A percentile compares a stretch with the other conserved stretches of the same genome.
Evolutionary conservation across 2,329 filamentous ascomycete species (phyloP).

Genomic region (Aspergillus ochraceus): DNA sequence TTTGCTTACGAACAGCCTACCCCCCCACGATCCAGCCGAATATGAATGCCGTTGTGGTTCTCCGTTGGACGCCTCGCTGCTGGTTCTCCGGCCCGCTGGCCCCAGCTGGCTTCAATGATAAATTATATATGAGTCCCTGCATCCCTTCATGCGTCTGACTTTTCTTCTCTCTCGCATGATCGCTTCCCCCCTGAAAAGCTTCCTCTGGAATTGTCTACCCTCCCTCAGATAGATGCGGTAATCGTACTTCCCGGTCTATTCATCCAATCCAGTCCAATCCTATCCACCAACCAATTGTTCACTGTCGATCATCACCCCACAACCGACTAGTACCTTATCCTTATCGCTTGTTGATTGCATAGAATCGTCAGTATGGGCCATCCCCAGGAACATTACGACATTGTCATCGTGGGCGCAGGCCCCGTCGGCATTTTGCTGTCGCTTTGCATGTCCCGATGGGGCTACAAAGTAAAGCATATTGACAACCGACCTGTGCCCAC

Average conservation of each 20-base stretch:
- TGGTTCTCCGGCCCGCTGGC: constrained; percentile 18
- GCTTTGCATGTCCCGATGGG: constrained; percentile 85
- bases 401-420: constrained; percentile 84
- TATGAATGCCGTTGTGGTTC: constrained; percentile 37
- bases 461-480: constrained; percentile 92
- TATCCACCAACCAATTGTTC: not conserved
- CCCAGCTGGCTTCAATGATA: constrained; percentile 11
- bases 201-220: not conserved
- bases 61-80: constrained; percentile 22
- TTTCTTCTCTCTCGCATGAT: not conserved
- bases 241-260: not conserved
- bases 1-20: constrained; percentile 9
- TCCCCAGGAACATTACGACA: constrained; percentile 57
- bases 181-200: not conserved
- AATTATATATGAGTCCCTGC: constrained; percentile 30
- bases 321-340: not conserved
- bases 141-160: constrained; percentile 11
- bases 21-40: constrained; percentile 30
- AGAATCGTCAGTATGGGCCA: constrained; percentile 25
- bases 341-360: not conserved
- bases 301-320: constrained; percentile 2
- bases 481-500: constrained; percentile 88
- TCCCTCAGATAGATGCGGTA: not conserved
- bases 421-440: constrained; percentile 86
- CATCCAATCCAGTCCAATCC: not conserved